Percentiles rank a stretch among this genome's conserved stretches.
These are phyloP conservation scores for Mycena vulgaris DNA, from an alignment of 768 basidiomycete species.

Conservation along the genomic window DNA sequence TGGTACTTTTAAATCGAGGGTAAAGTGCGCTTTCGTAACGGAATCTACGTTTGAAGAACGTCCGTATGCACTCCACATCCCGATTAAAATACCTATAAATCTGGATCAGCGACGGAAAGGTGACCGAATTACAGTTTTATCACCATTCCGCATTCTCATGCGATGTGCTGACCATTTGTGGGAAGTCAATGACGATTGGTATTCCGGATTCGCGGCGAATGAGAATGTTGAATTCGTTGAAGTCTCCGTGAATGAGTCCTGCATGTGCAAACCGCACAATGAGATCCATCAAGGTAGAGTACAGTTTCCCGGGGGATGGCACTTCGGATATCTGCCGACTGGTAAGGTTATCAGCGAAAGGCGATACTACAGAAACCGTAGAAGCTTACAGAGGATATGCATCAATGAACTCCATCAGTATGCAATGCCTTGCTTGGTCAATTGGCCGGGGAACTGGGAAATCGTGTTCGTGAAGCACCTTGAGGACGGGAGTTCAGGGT, in stretches of 20 bases:
- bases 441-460: conserved; percentile 96
- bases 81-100: conserved; percentile 96
- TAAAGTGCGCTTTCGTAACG: conserved; percentile 92
- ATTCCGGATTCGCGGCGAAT: conserved; percentile 82
- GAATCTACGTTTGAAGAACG: conserved; percentile 93
- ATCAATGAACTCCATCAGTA: conserved; percentile 97
- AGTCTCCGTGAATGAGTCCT: conserved; percentile 99
- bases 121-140: conserved; percentile 43
- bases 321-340: conserved; percentile 92
- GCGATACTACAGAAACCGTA: conserved; percentile 2
- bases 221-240: conserved; percentile 99
- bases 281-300: conserved; percentile 94
- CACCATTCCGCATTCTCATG: conserved; percentile 98
- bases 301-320: conserved; percentile 90
- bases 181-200: conserved; percentile 97
- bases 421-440: conserved; percentile 95
- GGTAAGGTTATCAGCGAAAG: conserved; percentile 30
- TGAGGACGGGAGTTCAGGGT: not conserved
- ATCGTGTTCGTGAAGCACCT: conserved; percentile 93
- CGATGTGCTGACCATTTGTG: conserved; percentile 98
- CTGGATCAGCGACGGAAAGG: conserved; percentile 25
- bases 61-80: conserved; percentile 96
- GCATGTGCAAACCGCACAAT: conserved; percentile 95
- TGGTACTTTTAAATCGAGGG: conserved; percentile 83
- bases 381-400: conserved; percentile 89